Percentiles rank a stretch among this genome's conserved stretches.
Conservation (phyloP, 2,329 filamentous ascomycete genomes). For the Ophiostoma montium region DNA sequence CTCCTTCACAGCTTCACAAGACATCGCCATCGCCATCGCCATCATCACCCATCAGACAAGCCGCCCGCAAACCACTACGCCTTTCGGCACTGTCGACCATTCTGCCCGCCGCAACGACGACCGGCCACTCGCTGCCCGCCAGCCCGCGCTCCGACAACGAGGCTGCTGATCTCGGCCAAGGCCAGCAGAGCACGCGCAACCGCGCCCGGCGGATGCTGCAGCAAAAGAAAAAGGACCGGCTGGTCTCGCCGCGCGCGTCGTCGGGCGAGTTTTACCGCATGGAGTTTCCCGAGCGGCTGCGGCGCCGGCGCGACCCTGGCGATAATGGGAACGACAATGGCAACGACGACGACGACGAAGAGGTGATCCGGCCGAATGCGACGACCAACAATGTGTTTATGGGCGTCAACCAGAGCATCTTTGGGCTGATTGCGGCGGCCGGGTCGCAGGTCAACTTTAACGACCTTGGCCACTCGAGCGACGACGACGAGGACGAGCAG, state of each 20-base stretch:
- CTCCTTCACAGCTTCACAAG: too few relatives aligned
- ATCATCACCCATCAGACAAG: not conserved
- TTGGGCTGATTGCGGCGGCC: constrained; percentile 80
- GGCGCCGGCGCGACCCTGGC: too few relatives aligned
- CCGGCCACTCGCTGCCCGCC: not conserved
- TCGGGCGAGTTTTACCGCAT: constrained; percentile 16
- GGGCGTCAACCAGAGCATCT: constrained; percentile 89
- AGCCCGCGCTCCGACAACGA: constrained; percentile 1
- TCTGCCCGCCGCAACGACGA: not conserved
- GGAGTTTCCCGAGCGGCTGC: constrained; percentile 40
- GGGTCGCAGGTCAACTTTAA: constrained; percentile 73
- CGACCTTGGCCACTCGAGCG: constrained; percentile 61
- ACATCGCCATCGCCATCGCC: not conserved
- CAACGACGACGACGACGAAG: constrained; percentile 33
- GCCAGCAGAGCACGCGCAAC: not conserved
- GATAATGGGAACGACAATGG: too few relatives aligned
- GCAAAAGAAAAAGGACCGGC: not conserved
- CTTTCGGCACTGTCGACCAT: not conserved
- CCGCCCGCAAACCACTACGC: not conserved
- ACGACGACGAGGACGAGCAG: constrained; percentile 48
- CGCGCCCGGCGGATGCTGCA: not conserved
- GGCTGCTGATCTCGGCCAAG: not conserved
- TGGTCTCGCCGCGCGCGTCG: constrained; percentile 24
- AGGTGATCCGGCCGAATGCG: constrained; percentile 30
- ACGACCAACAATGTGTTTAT: constrained; percentile 37